Conservation (phyloP, 2,329 filamentous ascomycete genomes). For the Dactylellina leptospora region DNA sequence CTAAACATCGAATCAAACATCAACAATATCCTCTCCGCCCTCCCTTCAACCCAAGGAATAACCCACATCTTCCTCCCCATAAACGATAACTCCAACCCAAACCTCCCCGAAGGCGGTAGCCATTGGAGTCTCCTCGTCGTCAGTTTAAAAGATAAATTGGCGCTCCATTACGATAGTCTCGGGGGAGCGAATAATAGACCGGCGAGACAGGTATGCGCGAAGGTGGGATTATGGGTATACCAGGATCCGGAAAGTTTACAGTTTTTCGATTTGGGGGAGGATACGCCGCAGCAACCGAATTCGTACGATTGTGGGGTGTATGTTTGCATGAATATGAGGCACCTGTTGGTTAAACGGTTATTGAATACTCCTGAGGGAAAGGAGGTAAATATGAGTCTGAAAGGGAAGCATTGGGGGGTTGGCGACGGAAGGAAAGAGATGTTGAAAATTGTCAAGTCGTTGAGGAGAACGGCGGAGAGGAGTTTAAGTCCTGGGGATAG, state of each 20-base stretch:
- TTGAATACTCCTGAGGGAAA: slow-evolving; percentile 79
- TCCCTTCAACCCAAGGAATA: slow-evolving; percentile 77
- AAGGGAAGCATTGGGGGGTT: slow-evolving; percentile 83
- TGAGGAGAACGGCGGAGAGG: slow-evolving; percentile 86
- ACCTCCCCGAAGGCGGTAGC: slow-evolving; percentile 83
- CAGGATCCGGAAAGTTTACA: slow-evolving; percentile 66
- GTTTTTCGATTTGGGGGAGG: slow-evolving; percentile 78
- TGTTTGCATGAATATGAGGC: slow-evolving; percentile 93
- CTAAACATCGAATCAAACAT: slow-evolving; percentile 28
- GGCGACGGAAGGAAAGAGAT: slow-evolving; percentile 85
- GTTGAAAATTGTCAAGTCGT: slow-evolving; percentile 83
- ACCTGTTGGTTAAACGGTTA: slow-evolving; percentile 85
- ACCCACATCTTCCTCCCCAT: slow-evolving; percentile 96
- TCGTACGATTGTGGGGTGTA: slow-evolving; percentile 94
- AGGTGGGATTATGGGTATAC: slow-evolving; percentile 74
- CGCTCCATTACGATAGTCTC: slow-evolving; percentile 96
- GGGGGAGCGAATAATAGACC: slow-evolving; percentile 77
- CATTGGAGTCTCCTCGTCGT: slow-evolving; percentile 96
- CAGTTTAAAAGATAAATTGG: slow-evolving; percentile 83
- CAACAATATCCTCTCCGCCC: slow-evolving; percentile 65
- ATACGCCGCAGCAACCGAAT: slow-evolving; percentile 91
- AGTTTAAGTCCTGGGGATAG: slow-evolving; percentile 61
- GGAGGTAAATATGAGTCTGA: slow-evolving; percentile 95
- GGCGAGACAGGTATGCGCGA: slow-evolving; percentile 73
- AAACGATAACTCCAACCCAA: slow-evolving; percentile 82